Evolutionary conservation across 2,329 filamentous ascomycete genomes (phyloP).

Genomic region (Orbilia quercus): DNA sequence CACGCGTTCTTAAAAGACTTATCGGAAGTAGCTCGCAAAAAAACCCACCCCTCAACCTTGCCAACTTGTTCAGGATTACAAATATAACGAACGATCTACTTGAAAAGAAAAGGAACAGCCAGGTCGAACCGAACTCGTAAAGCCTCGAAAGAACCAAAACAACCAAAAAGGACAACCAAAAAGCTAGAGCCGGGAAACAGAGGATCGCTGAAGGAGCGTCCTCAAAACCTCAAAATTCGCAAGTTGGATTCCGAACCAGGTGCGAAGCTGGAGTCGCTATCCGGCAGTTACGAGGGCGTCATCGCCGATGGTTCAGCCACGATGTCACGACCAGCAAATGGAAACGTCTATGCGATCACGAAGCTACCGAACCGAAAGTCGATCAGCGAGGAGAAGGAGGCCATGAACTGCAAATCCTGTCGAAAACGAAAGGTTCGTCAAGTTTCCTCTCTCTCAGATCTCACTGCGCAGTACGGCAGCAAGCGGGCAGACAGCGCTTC

Average conservation of each 20-base stretch:
- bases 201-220: slow-evolving; percentile 49
- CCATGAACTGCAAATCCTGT: slow-evolving; percentile 96
- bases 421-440: slow-evolving; percentile 82
- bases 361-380: slow-evolving; percentile 67
- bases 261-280: slow-evolving; percentile 54
- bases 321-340: slow-evolving; percentile 54
- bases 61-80: too few species aligned
- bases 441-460: neutral
- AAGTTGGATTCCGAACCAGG: slow-evolving; percentile 54
- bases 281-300: slow-evolving; percentile 54
- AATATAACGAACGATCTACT: slow-evolving; percentile 23
- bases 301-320: slow-evolving; percentile 54
- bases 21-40: too few species aligned
- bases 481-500: slow-evolving; percentile 8
- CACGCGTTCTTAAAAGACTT: slow-evolving; percentile 29
- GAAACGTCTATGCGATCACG: slow-evolving; percentile 56
- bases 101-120: neutral
- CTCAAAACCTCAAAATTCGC: slow-evolving; percentile 34
- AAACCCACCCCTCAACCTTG: too few species aligned
- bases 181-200: slow-evolving; percentile 15
- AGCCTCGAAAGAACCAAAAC: neutral
- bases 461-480: too few species aligned
- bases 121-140: slow-evolving; percentile 8
- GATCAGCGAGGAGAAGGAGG: slow-evolving; percentile 82
- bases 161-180: neutral